phyloP scores from a whole-genome alignment of 805 yeast species.

The Ogataea sp. region DNA sequence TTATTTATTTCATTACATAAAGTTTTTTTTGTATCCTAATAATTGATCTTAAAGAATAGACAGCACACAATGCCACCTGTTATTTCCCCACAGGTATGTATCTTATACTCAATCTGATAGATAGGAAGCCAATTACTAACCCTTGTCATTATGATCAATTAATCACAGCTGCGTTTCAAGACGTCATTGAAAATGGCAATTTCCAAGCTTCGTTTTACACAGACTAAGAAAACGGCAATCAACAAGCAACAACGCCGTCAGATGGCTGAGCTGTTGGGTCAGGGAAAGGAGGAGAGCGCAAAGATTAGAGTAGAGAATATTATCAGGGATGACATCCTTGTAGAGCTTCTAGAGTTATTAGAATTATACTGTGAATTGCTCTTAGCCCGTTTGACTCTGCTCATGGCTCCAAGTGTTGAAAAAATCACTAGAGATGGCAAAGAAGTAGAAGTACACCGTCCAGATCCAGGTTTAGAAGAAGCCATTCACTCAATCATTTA shows the following conservation, averaged over 20 bases:
- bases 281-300: constrained; percentile 77
- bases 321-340: constrained; percentile 72
- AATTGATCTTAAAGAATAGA: too few relatives aligned
- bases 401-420: constrained; percentile 29
- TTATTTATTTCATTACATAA: too few relatives aligned
- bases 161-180: constrained; percentile 13
- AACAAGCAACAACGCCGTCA: constrained; percentile 67
- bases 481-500: constrained; percentile 65
- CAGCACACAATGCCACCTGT: constrained; percentile 16
- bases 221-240: constrained; percentile 65
- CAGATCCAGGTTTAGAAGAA: constrained; percentile 61
- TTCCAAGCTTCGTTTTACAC: constrained; percentile 60
- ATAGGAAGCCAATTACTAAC: neutral
- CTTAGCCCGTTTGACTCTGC: constrained; percentile 61
- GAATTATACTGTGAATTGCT: constrained; percentile 79
- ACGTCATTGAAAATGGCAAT: constrained; percentile 58
- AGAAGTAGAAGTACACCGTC: constrained; percentile 10
- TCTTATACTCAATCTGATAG: neutral
- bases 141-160: neutral
- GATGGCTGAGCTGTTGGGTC: constrained; percentile 60
- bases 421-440: neutral
- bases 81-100: constrained; percentile 21
- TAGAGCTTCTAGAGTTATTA: constrained; percentile 69
- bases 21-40: too few relatives aligned
- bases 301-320: constrained; percentile 76